These are phyloP conservation scores for Eucalyptus marginata DNA, from an alignment of 345 rosid species.

Conservation along the genomic window DNA sequence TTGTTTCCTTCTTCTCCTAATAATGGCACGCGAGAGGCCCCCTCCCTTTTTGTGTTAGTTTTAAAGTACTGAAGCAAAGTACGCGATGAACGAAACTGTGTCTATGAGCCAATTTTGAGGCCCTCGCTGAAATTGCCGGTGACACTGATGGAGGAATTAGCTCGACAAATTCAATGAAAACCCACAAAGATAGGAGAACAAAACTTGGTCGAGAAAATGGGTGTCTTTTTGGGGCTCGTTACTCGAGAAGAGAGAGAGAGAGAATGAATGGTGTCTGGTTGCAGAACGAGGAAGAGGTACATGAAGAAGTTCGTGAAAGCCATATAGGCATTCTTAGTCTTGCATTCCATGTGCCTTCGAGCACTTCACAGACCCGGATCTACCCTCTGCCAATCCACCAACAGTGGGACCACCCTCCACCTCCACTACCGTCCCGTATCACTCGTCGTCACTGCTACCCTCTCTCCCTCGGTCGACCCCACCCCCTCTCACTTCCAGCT, in stretches of 20 bases:
- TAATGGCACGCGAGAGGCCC: neutral
- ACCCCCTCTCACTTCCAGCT: neutral
- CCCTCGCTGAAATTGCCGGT: neutral
- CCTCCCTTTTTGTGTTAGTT: no score
- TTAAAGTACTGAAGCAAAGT: neutral
- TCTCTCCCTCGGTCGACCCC: neutral
- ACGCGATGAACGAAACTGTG: neutral
- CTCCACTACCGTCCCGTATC: neutral
- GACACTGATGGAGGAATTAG: neutral
- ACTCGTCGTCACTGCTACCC: neutral
- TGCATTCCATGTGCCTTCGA: neutral
- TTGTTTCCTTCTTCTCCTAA: neutral
- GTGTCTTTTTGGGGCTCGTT: neutral
- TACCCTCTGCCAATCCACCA: constrained; percentile 58
- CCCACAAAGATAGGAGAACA: neutral
- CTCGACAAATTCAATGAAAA: neutral
- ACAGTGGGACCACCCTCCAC: neutral
- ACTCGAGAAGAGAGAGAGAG: neutral
- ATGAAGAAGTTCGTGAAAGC: neutral
- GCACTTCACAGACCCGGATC: constrained; percentile 25
- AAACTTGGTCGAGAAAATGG: neutral
- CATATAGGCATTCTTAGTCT: no score
- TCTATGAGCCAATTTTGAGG: neutral
- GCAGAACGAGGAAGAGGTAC: neutral
- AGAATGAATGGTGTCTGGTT: neutral